Base-by-base conservation (phyloP, 2,329 filamentous ascomycete genomes). In the Aspergillus spinulosporus region DNA sequence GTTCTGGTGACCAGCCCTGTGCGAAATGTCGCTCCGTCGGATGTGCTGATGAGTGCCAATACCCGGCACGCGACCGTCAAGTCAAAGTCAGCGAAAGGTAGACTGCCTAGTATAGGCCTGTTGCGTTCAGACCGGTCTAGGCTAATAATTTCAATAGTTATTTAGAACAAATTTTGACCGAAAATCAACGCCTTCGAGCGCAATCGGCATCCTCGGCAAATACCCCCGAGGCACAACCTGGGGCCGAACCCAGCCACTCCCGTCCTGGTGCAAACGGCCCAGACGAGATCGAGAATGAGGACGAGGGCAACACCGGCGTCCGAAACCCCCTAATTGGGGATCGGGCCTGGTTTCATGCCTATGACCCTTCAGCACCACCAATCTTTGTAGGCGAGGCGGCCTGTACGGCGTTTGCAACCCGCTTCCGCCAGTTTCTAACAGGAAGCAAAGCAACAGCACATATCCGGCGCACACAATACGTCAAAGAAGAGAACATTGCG, bases 1-100 rank as follows among this genome's bases (percentile, higher is more conserved):
- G 77, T 54, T 79, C 77, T 0, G 77, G 77, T 1, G 71, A 73
- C 3, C 68, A 71, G 26, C 77, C 77, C 1, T 80, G 77, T 54
- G 66, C 62, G 34, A 73, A 76, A 39, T 79, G 77, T 54, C 64
- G 65, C 39, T 60, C 67, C 5, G 72, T 75, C 0, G 73, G 72
- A 3, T 70, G 69, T 52, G 67, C 70, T 0, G 67, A 68, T 40
- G 69, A 74, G 51, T 79, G 77, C 54, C 59, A 66, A 2, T 79
- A 77, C 59, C 70, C 74, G 3, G 58, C 69, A 37, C 73, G 74
- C 14, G 77, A 78, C 57, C 71, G 76, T 15, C 77, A 76, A 62
- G 62, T 79, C 43, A 72, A 74, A 61, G 68, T 73, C 12, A 72
- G 68, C 60, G 70, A 73, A 59, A 72, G 66, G 71, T 72, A 14